A percentile compares a stretch with the other conserved stretches of the same genome.
Conservation (phyloP, 2,329 filamentous ascomycete species). For the Colletotrichum sp. region DNA sequence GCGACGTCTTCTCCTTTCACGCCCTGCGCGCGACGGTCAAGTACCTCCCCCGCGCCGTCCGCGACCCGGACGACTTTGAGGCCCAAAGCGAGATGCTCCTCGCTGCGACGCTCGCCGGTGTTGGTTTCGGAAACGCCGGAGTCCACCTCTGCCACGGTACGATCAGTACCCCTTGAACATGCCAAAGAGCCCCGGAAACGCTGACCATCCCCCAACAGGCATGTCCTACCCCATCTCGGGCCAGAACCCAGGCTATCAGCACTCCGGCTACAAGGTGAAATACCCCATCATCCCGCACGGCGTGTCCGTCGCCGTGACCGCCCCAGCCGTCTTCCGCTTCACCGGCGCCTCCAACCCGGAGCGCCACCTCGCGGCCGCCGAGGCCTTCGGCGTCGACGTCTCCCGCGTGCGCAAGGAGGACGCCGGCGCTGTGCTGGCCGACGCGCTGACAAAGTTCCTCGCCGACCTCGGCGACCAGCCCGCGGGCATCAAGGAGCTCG, state of each 20-base stretch:
- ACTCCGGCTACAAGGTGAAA: constrained; percentile 77
- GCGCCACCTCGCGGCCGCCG: constrained; percentile 86
- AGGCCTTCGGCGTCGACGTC: constrained; percentile 89
- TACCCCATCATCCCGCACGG: constrained; percentile 91
- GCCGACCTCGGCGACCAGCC: constrained; percentile 89
- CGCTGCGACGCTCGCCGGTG: constrained; percentile 90
- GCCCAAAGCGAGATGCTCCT: constrained; percentile 96
- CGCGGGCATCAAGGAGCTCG: constrained; percentile 80
- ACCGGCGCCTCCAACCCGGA: constrained; percentile 92
- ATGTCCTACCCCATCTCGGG: constrained; percentile 99
- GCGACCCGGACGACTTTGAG: constrained; percentile 87
- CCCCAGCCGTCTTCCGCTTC: constrained; percentile 92
- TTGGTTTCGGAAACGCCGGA: constrained; percentile 96
- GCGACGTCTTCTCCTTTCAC: constrained; percentile 92
- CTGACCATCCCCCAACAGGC: constrained; percentile 46
- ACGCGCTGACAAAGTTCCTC: constrained; percentile 83
- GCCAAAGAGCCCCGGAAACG: accelerated
- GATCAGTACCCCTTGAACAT: constrained; percentile 24
- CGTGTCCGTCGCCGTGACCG: constrained; percentile 91
- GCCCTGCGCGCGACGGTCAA: constrained; percentile 85
- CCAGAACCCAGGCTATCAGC: constrained; percentile 70
- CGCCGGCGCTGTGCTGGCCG: constrained; percentile 85
- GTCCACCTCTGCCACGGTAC: constrained; percentile 77
- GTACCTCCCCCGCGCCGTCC: constrained; percentile 87
- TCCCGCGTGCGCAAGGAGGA: constrained; percentile 86